Conservation (phyloP, 2,329 filamentous ascomycete genomes). For the Paecilomyces fulvus region DNA sequence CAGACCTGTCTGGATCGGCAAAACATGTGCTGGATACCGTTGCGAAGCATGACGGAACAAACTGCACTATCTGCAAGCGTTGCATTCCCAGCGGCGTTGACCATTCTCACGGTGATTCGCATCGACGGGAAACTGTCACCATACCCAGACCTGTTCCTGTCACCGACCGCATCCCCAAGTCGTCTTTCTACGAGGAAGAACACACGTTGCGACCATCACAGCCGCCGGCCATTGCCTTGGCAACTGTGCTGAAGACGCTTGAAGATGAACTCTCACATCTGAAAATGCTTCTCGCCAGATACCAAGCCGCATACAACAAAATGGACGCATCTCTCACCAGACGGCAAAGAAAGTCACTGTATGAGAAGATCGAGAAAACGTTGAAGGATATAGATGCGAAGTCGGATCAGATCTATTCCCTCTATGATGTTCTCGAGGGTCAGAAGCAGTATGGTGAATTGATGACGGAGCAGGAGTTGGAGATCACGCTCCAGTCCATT, state of each 20-base stretch:
- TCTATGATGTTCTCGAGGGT: slow-evolving; percentile 77
- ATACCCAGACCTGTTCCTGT: slow-evolving; percentile 45
- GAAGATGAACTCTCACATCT: slow-evolving; percentile 73
- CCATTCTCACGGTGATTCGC: slow-evolving; percentile 12
- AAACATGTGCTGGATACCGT: slow-evolving; percentile 34
- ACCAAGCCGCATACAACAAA: slow-evolving; percentile 55
- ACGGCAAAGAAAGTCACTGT: slow-evolving; percentile 54
- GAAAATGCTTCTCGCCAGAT: slow-evolving; percentile 57
- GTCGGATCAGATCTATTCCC: slow-evolving; percentile 68
- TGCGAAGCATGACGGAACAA: slow-evolving; percentile 43
- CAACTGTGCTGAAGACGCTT: slow-evolving; percentile 72
- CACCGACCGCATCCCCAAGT: slow-evolving; percentile 39
- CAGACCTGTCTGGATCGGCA: slow-evolving; percentile 29
- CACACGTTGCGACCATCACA: slow-evolving; percentile 56
- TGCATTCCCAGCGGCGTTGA: slow-evolving; percentile 24
- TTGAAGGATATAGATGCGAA: slow-evolving; percentile 61
- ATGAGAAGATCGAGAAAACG: slow-evolving; percentile 53
- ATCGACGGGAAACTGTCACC: slow-evolving; percentile 26
- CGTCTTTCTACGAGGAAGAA: slow-evolving; percentile 43
- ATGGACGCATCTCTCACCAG: slow-evolving; percentile 60
- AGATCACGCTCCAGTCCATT: slow-evolving; percentile 51
- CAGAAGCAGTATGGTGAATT: slow-evolving; percentile 59
- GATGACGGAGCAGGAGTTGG: slow-evolving; percentile 55
- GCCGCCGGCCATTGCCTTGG: slow-evolving; percentile 62
- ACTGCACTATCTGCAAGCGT: slow-evolving; percentile 50